Evolutionary conservation across 169 alveolate species (phyloP), one percentile per base, ranked within the genome.

Genomic region (Miamiensis avidus): DNA sequence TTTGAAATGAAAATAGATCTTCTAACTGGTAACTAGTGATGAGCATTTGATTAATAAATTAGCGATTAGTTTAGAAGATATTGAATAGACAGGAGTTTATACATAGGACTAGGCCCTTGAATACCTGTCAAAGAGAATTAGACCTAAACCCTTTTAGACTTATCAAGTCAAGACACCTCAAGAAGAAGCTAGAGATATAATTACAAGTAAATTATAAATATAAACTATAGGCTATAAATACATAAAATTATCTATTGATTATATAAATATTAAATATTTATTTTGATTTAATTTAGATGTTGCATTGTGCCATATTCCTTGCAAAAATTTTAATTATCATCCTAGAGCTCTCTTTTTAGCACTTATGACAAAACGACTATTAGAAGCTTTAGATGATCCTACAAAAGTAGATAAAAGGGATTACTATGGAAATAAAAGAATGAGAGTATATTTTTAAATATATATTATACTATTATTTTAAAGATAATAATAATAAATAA

Each of bases 391-490:
- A 90, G 94, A 95, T 74, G 99, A 97, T 83, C 98, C 97, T 34
- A 91, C 97, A 31, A 93, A 97, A 83, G 90, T 97, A 76, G 99
- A 99, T 93, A 99, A 99, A 91, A 97, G 98, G 89, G 99, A 99
- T 91, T 99, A 99, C 91, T 99, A 98, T 93, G 99, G 99, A 34
- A 99, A 99, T 94, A 99, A 99, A 94, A 96, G 99, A 88, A 94
- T 99, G 84, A 99, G 69, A 49, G 69, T 49, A 49, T 11, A 11
- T 49, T 49, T 49, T 49, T 49, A 11, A 4, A 49, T 49, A 11
- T 11, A 49, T 49, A 11, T 11, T 11, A 11, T 49, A 49, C 4
- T 49, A 49, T 11, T 49, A 49, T 49, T 11, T 11, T 11, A 49
- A 11, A 11, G 20, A 49, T 11, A 49, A 11, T 49, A 49, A 49